phyloP scores from a whole-genome alignment of 805 yeast genomes.

The Starmera quercuum region DNA sequence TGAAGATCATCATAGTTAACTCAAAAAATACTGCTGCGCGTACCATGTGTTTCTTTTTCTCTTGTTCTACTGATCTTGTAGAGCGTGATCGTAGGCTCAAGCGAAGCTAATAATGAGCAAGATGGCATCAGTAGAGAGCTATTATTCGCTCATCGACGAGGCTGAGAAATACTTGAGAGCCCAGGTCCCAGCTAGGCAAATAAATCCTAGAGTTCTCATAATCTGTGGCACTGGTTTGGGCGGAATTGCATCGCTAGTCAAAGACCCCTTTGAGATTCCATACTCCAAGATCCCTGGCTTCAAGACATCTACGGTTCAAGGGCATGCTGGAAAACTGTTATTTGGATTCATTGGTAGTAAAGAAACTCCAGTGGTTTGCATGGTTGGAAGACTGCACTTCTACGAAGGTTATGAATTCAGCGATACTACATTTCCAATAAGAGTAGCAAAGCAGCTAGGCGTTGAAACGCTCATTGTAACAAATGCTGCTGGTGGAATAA shows the following conservation, averaged over 20 bases:
- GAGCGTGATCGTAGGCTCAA: too few relatives aligned
- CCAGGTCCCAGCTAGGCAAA: constrained; percentile 1
- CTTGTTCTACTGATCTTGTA: too few relatives aligned
- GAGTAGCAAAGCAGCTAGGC: constrained; percentile 63
- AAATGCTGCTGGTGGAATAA: constrained; percentile 95
- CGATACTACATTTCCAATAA: constrained; percentile 78
- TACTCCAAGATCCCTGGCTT: constrained; percentile 77
- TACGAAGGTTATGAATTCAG: constrained; percentile 87
- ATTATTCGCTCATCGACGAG: constrained; percentile 8
- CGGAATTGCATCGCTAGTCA: constrained; percentile 52
- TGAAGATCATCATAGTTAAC: too few relatives aligned
- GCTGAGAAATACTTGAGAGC: constrained; percentile 12
- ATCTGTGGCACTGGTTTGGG: constrained; percentile 96
- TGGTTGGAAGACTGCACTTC: constrained; percentile 90
- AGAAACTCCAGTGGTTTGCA: constrained; percentile 74
- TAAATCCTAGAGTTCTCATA: constrained; percentile 60
- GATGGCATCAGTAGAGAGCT: constrained; percentile 2
- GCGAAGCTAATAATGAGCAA: too few relatives aligned
- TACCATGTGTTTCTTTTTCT: too few relatives aligned
- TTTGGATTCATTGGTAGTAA: constrained; percentile 69
- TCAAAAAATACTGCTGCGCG: too few relatives aligned
- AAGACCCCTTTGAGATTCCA: constrained; percentile 40
- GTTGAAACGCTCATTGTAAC: constrained; percentile 66
- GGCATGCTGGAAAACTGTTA: constrained; percentile 79
- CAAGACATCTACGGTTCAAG: constrained; percentile 74